Evolutionary conservation across 352 stramenopile species (phyloP).

Genomic region (Blastocystis sp.): DNA sequence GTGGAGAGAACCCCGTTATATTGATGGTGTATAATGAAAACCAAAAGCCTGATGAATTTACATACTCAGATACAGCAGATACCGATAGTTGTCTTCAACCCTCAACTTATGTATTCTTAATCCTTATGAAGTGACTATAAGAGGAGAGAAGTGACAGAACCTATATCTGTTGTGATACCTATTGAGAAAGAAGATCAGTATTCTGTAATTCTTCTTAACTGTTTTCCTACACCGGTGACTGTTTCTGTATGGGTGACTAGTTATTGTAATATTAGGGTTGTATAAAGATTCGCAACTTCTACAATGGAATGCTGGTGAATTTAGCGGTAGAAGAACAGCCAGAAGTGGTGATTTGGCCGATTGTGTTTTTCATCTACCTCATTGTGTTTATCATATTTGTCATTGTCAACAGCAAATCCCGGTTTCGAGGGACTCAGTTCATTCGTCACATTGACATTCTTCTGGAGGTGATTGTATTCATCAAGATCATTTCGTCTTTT

Average conservation of each 20-base stretch:
- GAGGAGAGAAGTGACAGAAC: not conserved
- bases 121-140: not conserved
- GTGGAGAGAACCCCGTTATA: conserved; percentile 31
- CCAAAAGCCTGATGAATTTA: conserved; percentile 41
- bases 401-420: conserved; percentile 55
- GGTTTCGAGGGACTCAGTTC: not conserved
- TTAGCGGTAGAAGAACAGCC: conserved; percentile 34
- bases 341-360: conserved; percentile 43
- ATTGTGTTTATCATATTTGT: conserved; percentile 29
- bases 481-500: conserved; percentile 22
- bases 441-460: conserved; percentile 22
- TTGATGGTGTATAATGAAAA: conserved; percentile 59
- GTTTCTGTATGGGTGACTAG: not conserved
- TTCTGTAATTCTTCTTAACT: conserved; percentile 50
- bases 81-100: conserved; percentile 37
- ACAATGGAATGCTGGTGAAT: conserved; percentile 61
- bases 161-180: not conserved
- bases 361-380: conserved; percentile 1
- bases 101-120: conserved; percentile 16
- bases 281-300: conserved; percentile 12
- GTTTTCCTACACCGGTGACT: not conserved
- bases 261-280: not conserved
- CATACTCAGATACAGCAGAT: conserved; percentile 27
- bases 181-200: conserved; percentile 54
- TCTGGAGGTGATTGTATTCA: conserved; percentile 3